phyloP scores from a whole-genome alignment of 2,329 filamentous ascomycete species.

The Sporothrix humicola region DNA sequence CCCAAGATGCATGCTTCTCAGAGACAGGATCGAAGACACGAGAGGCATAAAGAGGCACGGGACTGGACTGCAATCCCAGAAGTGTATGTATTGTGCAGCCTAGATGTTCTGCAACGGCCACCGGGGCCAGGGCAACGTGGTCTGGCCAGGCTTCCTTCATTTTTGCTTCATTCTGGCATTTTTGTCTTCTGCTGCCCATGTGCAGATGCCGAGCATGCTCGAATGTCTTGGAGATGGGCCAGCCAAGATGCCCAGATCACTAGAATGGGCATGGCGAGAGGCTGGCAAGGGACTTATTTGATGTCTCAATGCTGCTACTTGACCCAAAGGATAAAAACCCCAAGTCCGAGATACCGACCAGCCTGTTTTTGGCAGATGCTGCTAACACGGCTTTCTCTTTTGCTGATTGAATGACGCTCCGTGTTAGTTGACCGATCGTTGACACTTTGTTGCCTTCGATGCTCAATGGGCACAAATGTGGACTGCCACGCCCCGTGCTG shows the following conservation, averaged over 20 bases:
- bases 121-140: not conserved
- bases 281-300: not conserved
- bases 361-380: not conserved
- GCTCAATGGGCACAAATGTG: too few relatives aligned
- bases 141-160: not conserved
- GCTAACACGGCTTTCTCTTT: not conserved
- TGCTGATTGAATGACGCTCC: not conserved
- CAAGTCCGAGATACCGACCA: not conserved
- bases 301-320: not conserved
- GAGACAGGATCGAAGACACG: not conserved
- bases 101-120: slow-evolving; percentile 10
- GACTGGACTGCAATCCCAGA: too few relatives aligned
- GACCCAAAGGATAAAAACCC: not conserved
- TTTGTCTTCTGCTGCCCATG: not conserved
- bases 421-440: not conserved
- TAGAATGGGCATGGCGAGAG: not conserved
- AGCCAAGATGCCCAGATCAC: slow-evolving; percentile 1
- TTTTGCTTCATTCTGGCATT: not conserved
- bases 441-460: not conserved
- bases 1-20: not conserved
- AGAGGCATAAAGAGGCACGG: too few relatives aligned
- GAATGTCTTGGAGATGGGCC: not conserved
- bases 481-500: not conserved
- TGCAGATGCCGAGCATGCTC: not conserved
- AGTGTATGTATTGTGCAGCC: not conserved